phyloP scores from a whole-genome alignment of 176 grass and related monocot species.

The Musa troglodytarum region DNA sequence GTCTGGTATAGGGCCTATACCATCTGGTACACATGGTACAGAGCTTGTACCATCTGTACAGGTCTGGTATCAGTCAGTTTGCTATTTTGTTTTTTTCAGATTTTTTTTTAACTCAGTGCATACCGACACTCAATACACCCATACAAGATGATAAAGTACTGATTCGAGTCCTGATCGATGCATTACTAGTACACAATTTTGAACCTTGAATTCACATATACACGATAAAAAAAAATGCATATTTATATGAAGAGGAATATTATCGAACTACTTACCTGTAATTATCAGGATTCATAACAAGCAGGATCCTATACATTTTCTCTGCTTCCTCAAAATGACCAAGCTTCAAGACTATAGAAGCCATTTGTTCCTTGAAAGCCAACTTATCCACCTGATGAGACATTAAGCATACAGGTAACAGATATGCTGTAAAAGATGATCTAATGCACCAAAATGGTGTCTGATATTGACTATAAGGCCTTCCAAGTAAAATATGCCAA shows the following conservation, averaged over 20 bases:
- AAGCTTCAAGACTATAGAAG: slow-evolving; percentile 66
- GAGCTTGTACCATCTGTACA: too few species aligned
- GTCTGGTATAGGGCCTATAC: too few species aligned
- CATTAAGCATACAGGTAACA: slow-evolving; percentile 18
- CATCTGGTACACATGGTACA: too few species aligned
- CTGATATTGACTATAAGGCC: background rate
- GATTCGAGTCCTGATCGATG: too few species aligned
- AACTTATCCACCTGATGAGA: slow-evolving; percentile 70
- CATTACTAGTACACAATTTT: too few species aligned
- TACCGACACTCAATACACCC: too few species aligned
- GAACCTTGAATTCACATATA: too few species aligned
- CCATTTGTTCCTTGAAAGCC: slow-evolving; percentile 84
- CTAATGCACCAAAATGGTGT: background rate
- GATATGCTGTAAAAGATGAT: background rate
- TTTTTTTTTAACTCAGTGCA: too few species aligned
- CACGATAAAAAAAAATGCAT: too few species aligned
- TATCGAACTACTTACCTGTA: slow-evolving; percentile 41
- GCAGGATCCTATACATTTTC: slow-evolving; percentile 61
- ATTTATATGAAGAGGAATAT: background rate
- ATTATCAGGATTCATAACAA: slow-evolving; percentile 97
- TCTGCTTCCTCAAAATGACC: slow-evolving; percentile 57
- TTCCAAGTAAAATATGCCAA: background rate
- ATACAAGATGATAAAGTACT: too few species aligned
- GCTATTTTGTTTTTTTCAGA: too few species aligned
- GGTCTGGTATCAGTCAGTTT: too few species aligned